Conservation (phyloP, 2,329 filamentous ascomycete species). For the Clathrospora elynae region DNA sequence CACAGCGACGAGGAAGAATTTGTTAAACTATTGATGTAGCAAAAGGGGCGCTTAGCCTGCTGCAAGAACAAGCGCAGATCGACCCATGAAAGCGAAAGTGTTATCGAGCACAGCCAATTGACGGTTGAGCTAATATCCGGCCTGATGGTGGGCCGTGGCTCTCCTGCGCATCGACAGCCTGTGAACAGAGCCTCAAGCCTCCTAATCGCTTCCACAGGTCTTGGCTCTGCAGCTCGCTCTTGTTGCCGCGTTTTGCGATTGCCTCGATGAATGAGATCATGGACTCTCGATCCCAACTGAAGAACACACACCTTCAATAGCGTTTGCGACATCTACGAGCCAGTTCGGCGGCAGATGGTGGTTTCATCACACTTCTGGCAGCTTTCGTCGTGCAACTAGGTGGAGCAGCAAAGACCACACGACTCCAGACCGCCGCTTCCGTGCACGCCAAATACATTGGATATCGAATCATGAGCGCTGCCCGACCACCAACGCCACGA, state of each 20-base stretch:
- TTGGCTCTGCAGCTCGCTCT: constrained; percentile 6
- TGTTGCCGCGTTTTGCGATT: constrained; percentile 7
- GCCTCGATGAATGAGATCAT: constrained; percentile 3
- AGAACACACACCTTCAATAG: constrained; percentile 8
- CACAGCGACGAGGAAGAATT: constrained; percentile 3
- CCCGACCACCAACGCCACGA: constrained; percentile 35
- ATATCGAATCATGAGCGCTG: constrained; percentile 39
- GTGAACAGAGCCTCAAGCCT: constrained; percentile 27
- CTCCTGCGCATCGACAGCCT: constrained; percentile 30
- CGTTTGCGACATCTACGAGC: constrained; percentile 40
- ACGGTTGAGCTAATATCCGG: constrained; percentile 19
- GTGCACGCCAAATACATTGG: constrained; percentile 31
- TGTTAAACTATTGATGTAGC: constrained; percentile 17
- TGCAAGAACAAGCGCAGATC: constrained; percentile 19
- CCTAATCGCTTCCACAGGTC: constrained; percentile 15
- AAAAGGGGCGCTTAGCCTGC: constrained; percentile 18
- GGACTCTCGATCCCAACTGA: too few species aligned
- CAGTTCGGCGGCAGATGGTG: constrained; percentile 22
- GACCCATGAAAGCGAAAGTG: constrained; percentile 13
- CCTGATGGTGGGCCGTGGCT: constrained; percentile 24
- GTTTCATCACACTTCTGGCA: constrained; percentile 38
- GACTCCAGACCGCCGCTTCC: constrained; percentile 36
- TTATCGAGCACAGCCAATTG: constrained; percentile 20
- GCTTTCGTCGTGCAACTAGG: constrained; percentile 29
- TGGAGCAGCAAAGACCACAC: constrained; percentile 29